Evolutionary conservation across 2,329 filamentous ascomycete genomes (phyloP).

Genomic region (Coniochaeta hoffmannii): DNA sequence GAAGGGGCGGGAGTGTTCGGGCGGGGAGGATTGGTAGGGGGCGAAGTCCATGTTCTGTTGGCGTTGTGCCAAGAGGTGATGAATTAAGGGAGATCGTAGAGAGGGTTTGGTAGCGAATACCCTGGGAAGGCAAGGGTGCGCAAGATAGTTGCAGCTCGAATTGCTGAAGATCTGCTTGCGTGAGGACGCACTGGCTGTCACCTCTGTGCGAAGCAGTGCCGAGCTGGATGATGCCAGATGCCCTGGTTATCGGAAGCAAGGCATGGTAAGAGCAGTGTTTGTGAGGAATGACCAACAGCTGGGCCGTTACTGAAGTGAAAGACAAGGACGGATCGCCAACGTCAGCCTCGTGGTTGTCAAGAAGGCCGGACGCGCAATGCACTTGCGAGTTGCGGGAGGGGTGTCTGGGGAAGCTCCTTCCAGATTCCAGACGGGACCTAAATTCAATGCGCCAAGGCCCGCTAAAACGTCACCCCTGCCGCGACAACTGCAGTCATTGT

Average conservation of each 20-base stretch:
- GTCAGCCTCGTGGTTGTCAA: neutral
- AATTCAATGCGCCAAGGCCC: too few species aligned
- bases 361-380: neutral
- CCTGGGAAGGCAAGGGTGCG: neutral
- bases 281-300: neutral
- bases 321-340: neutral
- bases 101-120: neutral
- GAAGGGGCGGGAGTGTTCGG: slow-evolving; percentile 73
- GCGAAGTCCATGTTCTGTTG: slow-evolving; percentile 73
- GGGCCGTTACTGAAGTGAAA: neutral
- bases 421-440: too few species aligned
- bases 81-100: neutral
- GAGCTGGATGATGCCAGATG: neutral
- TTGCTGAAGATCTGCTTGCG: neutral
- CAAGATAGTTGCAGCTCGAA: neutral
- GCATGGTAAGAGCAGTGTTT: neutral
- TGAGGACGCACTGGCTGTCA: neutral
- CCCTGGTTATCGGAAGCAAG: neutral
- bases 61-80: neutral
- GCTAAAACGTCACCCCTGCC: too few species aligned
- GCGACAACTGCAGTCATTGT: too few species aligned
- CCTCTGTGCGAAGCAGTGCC: neutral
- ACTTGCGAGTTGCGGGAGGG: too few species aligned
- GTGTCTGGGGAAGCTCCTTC: too few species aligned
- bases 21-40: slow-evolving; percentile 88